Conservation (phyloP, 1,284 basidiomycete species). For the Fomitopsis schrenkii region DNA sequence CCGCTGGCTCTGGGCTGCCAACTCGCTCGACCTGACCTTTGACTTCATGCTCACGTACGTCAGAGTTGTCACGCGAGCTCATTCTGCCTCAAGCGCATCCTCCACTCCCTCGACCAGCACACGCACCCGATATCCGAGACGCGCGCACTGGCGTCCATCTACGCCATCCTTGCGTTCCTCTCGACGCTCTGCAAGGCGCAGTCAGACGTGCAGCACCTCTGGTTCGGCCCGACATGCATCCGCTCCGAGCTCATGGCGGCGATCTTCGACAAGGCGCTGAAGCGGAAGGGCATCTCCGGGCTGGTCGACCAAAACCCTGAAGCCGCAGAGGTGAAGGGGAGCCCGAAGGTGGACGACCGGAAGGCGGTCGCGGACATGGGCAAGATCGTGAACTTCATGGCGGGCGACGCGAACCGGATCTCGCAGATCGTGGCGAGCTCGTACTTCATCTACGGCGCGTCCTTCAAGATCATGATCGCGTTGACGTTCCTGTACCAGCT, state of each 20-base stretch:
- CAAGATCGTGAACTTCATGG: slow-evolving; percentile 80
- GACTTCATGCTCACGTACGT: slow-evolving; percentile 67
- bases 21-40: slow-evolving; percentile 68
- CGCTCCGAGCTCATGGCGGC: slow-evolving; percentile 74
- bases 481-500: slow-evolving; percentile 79
- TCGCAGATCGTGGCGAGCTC: slow-evolving; percentile 44
- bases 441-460: slow-evolving; percentile 72
- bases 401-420: slow-evolving; percentile 60
- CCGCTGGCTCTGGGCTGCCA: slow-evolving; percentile 59
- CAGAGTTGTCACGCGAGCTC: slow-evolving; percentile 58
- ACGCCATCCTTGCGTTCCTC: slow-evolving; percentile 62
- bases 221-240: slow-evolving; percentile 67
- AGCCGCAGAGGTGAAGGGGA: slow-evolving; percentile 24
- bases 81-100: slow-evolving; percentile 64
- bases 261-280: slow-evolving; percentile 89
- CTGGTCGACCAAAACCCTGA: slow-evolving; percentile 50
- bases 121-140: slow-evolving; percentile 33
- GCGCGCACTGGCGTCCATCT: slow-evolving; percentile 65
- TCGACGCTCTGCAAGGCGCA: slow-evolving; percentile 59
- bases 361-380: slow-evolving; percentile 70
- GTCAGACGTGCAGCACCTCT: slow-evolving; percentile 75
- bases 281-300: slow-evolving; percentile 81
- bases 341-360: slow-evolving; percentile 48
- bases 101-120: slow-evolving; percentile 35
- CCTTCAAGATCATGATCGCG: slow-evolving; percentile 80